Base-by-base conservation (phyloP, 2,329 filamentous ascomycete genomes). In the Westerdykella sp. region DNA sequence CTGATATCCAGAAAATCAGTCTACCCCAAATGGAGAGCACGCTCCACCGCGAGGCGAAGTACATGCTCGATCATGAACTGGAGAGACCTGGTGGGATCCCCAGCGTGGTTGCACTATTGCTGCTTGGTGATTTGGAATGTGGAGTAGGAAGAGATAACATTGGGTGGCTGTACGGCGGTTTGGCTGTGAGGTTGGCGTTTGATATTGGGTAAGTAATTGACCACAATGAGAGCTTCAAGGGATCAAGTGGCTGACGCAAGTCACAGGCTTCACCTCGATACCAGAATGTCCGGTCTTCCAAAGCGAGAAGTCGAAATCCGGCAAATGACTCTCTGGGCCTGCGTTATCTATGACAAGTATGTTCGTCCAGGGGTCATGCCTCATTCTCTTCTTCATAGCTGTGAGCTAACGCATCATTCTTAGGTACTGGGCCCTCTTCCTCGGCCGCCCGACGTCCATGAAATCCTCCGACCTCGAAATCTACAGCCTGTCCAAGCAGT, bases 161-260 rank as follows among this genome's bases (percentile, higher is more conserved):
- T 1, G 75, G 75, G 2, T 78, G 75, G 75, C 73, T 78, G 63
- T 77, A 77, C 55, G 69, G 45, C 5, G 74, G 73, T 64, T 57
- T 66, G 65, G 61, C 52, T 41, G 49, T 61, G 5, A 48, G 62
- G 25, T 45, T 56, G n/a, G 47, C 53, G 7, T 55, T 56, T 10
- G 51, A 55, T 35, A 55, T 63, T 39, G 59, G 57, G 52, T 62
- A 46, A 31, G 54, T 50, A 12, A 10, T n/a, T n/a, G 22, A 15
- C 12, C 3, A 48, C 66, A 63, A 74, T 2, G 70, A 70, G 2
- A 72, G 74, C 36, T 71, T 74, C n/a, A n/a, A n/a, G n/a, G n/a
- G n/a, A n/a, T 47, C 4, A 12, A 32, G 14, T 21, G 12, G 7
- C 30, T 32, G 7, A 32, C 30, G 7, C 30, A 32, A 4, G 66